These are phyloP conservation scores for Lenwebbia sp. DNA, from an alignment of 345 rosid genomes.

Conservation along the genomic window DNA sequence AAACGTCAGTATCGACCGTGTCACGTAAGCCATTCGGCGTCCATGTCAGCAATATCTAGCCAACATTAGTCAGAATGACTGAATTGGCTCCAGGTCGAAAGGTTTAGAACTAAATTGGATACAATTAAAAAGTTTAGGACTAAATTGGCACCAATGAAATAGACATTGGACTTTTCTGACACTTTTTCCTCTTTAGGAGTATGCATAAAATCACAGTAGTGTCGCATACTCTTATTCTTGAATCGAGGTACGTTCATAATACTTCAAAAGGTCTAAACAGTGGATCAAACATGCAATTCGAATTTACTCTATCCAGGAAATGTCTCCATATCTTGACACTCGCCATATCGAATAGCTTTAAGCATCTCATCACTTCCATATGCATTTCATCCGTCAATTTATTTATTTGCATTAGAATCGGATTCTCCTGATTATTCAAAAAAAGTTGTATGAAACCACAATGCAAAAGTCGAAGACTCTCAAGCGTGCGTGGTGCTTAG, in stretches of 20 bases:
- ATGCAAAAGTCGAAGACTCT: not conserved
- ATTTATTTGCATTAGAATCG: not conserved
- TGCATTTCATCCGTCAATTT: fast-evolving
- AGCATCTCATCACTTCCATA: not conserved
- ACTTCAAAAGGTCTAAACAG: fast-evolving
- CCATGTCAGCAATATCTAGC: too few relatives aligned
- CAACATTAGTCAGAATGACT: too few relatives aligned
- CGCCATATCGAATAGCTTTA: not conserved
- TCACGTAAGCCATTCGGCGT: too few relatives aligned
- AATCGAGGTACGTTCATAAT: not conserved
- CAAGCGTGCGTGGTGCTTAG: not conserved
- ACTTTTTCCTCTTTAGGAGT: too few relatives aligned
- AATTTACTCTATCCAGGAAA: not conserved
- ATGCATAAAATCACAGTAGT: too few relatives aligned
- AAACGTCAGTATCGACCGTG: too few relatives aligned
- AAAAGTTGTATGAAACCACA: not conserved
- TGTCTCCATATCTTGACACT: not conserved
- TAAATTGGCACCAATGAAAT: too few relatives aligned
- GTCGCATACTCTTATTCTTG: not conserved
- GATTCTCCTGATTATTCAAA: not conserved
- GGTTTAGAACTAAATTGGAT: too few relatives aligned
- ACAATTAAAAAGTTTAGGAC: too few relatives aligned
- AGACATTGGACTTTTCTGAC: too few relatives aligned
- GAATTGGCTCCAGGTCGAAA: too few relatives aligned
- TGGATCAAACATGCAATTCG: too few relatives aligned